A percentile compares a stretch with the other conserved stretches of the same genome.
Evolutionary conservation across 169 alveolate genomes (phyloP).

Genomic region (Hepatocystis sp.): DNA sequence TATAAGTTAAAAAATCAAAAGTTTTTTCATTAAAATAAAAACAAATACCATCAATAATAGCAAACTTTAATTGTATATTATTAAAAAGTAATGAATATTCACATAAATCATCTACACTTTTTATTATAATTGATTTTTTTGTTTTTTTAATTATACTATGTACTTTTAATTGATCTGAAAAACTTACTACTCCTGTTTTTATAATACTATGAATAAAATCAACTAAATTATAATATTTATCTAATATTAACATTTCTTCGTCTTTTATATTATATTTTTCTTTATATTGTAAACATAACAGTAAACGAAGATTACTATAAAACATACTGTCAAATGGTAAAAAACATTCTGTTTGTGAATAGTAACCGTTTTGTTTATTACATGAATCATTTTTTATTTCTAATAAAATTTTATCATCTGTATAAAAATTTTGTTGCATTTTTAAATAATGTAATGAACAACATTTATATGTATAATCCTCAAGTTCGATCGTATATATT

Average conservation of each 20-base stretch:
- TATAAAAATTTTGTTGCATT: too few species aligned
- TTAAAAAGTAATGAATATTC: constrained; percentile 56
- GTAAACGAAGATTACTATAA: constrained; percentile 27
- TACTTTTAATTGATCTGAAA: constrained; percentile 49
- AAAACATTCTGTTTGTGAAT: too few species aligned
- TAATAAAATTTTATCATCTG: not conserved
- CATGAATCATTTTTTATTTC: not conserved
- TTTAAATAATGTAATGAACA: not conserved
- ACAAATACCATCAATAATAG: constrained; percentile 65
- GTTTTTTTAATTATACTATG: constrained; percentile 41
- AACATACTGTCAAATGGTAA: constrained; percentile 65
- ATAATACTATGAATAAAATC: constrained; percentile 58
- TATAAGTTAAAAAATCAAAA: constrained; percentile 30
- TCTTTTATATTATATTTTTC: constrained; percentile 55
- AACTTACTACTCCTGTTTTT: constrained; percentile 37
- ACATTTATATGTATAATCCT: too few species aligned
- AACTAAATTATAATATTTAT: constrained; percentile 21
- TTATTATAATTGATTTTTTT: constrained; percentile 21
- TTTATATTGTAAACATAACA: constrained; percentile 45
- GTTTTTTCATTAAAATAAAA: constrained; percentile 42
- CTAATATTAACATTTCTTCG: constrained; percentile 50
- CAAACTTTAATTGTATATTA: constrained; percentile 32
- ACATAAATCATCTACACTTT: constrained; percentile 49
- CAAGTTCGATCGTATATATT: too few species aligned
- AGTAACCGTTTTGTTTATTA: too few species aligned